Base-by-base conservation (phyloP, 202 grass and related monocot genomes). In the Hordeum pubiflorum region DNA sequence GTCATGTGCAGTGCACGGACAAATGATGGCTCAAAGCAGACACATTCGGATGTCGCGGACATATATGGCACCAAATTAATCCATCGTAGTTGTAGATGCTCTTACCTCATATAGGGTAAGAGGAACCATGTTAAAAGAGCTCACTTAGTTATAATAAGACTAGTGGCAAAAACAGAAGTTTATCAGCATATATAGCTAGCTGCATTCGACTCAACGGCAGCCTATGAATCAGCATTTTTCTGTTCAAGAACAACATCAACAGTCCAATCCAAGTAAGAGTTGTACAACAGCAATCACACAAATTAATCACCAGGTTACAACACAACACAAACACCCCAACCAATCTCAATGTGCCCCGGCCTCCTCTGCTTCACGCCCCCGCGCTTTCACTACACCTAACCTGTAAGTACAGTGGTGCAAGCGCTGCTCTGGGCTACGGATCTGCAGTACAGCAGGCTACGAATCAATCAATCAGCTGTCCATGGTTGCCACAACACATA, bases 1-100 rank as follows among this genome's bases (percentile, higher is more conserved):
- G 41, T 13, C 3, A 3, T 41, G 10, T 41, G 10, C 39, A 41
- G 0, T 41, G 10, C 39, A 46, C 4, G 1, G 14, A 48, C 0
- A 48, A 48, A 14, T 46, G 15, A 48, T 17, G 44, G 0, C 43
- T 46, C 43, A 46, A 46, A 46, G 0, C 4, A 1, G 13, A 46
- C 13, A 1, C 43, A 0, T 4, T 0, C 43, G 43, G 12, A 15
- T 1, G 43, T 13, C 4, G 0, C 12, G 0, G 0, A 15, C 43
- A 46, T 46, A 15, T 46, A 46, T 3, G 43, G 1, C 13, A 48
- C 1, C 44, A 17, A 48, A 17, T 6, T 48, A 6, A 17, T 15
- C 14, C 14, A 48, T 6, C 4, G 5, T 48, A 14, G 5, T 17
- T 17, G 14, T 6, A 17, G 44, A 48, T 48, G 33, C 5, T 34